Conservation (phyloP, 305 asterid species). For the Fraxinus greggii region DNA sequence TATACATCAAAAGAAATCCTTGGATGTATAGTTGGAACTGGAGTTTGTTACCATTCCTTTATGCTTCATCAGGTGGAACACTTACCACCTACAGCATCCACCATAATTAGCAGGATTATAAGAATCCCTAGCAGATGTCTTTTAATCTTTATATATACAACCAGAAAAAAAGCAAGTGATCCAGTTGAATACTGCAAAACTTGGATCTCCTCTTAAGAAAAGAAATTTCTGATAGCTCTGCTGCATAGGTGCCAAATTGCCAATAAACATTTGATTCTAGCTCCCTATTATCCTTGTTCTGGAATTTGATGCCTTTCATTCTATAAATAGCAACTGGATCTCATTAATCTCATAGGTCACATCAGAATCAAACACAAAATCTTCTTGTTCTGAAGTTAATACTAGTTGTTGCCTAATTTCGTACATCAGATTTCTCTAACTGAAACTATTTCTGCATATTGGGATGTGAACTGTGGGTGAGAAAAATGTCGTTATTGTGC, state of each 20-base stretch:
- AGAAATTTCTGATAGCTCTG: neutral
- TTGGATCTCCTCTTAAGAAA: neutral
- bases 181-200: neutral
- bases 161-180: neutral
- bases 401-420: conserved; percentile 39
- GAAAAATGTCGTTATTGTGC: conserved; percentile 58
- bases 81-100: neutral
- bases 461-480: conserved; percentile 70
- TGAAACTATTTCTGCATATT: conserved; percentile 44
- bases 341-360: conserved; percentile 19
- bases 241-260: neutral
- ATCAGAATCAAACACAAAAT: conserved; percentile 23
- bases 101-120: neutral
- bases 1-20: neutral
- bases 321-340: neutral
- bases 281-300: neutral
- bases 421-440: conserved; percentile 41
- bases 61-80: neutral
- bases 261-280: neutral
- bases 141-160: neutral
- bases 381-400: conserved; percentile 28
- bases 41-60: neutral
- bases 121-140: neutral
- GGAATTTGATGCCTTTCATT: neutral
- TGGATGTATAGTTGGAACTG: neutral